Base-by-base conservation (phyloP, 140 eudicot species). In the Anethum foeniculum region DNA sequence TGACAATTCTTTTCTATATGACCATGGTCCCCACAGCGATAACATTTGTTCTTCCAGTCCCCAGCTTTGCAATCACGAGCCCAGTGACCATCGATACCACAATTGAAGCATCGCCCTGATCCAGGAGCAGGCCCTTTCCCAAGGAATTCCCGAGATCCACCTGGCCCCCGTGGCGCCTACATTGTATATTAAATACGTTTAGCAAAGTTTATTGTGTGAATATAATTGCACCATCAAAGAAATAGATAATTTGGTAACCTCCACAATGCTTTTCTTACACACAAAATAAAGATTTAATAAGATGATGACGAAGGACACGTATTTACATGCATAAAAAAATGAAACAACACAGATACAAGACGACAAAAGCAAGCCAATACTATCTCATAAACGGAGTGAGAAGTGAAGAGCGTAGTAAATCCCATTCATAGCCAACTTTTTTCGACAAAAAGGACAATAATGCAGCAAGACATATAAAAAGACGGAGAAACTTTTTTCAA, bases 11-110 rank as follows among this genome's bases (percentile, higher is more conserved):
- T 90, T 83, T 95, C 99, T 72, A 95, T 92, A 84, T 95, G 99
- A 11, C 97, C 99, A 65, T 92, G 90, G 67, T 95, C 99, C 18
- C 97, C 99, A 88, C 99, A 95, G 41, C 97, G 96, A 78, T 95
- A 95, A 79, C 99, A 95, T 85, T 95, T 95, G 87, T 95, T 95
- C 82, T 95, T 95, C 99, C 99, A 95, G 85, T 95, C 99, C 25
- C 99, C 99, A 34, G 97, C 97, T 85, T 95, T 95, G 90, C 99
- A 95, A 78, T 95, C 96, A 15, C 93, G 86, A 52, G 96, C 96
- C 96, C 96, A 91, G 23, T 91, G 96, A 41, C 96, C 96, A 83
- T 91, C 96, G 75, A 91, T 85, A 43, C 96, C 96, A 87, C 96
- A 91, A 76, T 91, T 91, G 80, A 91, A 91, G 84, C 96, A 91